Percentiles rank a stretch among this genome's conserved stretches.
These are phyloP conservation scores for Pachysolen tannophilus DNA, from an alignment of 805 yeast species.

Conservation along the genomic window DNA sequence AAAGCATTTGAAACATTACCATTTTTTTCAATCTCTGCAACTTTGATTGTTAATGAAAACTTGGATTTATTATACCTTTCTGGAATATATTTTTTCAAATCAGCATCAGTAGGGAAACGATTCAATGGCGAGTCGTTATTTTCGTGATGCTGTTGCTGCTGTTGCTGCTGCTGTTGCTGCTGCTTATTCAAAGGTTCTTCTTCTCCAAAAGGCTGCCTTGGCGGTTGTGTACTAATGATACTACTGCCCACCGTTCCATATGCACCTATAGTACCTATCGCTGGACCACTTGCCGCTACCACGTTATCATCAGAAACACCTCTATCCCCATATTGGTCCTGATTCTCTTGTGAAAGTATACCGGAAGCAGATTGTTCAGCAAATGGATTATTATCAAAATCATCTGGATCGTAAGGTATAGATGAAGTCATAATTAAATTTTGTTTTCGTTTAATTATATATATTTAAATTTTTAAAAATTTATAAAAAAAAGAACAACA, in stretches of 20 bases:
- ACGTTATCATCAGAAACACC: not conserved
- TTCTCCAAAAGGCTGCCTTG: too few relatives aligned
- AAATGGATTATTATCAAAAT: slow-evolving; percentile 55
- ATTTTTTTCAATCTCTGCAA: slow-evolving; percentile 63
- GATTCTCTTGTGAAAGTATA: slow-evolving; percentile 5
- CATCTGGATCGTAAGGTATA: slow-evolving; percentile 37
- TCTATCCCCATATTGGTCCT: slow-evolving; percentile 2
- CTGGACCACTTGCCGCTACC: slow-evolving; percentile 8
- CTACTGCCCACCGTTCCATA: not conserved
- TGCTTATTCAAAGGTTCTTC: too few relatives aligned
- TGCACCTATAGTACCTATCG: slow-evolving; percentile 2
- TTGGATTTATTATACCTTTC: slow-evolving; percentile 35
- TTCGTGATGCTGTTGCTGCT: not conserved
- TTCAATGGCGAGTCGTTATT: slow-evolving; percentile 10
- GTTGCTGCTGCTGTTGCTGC: slow-evolving; percentile 3
- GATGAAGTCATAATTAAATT: slow-evolving; percentile 28
- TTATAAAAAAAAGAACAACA: too few relatives aligned
- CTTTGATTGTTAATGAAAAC: slow-evolving; percentile 41
- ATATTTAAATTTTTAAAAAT: too few relatives aligned
- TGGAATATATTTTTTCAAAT: slow-evolving; percentile 38
- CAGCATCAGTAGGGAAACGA: slow-evolving; percentile 27
- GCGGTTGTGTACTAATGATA: not conserved
- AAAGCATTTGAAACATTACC: slow-evolving; percentile 43
- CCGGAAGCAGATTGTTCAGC: slow-evolving; percentile 30
- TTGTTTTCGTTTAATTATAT: too few relatives aligned